Evolutionary conservation across 345 rosid species (phyloP).

Genomic region (Pistacia atlantica): DNA sequence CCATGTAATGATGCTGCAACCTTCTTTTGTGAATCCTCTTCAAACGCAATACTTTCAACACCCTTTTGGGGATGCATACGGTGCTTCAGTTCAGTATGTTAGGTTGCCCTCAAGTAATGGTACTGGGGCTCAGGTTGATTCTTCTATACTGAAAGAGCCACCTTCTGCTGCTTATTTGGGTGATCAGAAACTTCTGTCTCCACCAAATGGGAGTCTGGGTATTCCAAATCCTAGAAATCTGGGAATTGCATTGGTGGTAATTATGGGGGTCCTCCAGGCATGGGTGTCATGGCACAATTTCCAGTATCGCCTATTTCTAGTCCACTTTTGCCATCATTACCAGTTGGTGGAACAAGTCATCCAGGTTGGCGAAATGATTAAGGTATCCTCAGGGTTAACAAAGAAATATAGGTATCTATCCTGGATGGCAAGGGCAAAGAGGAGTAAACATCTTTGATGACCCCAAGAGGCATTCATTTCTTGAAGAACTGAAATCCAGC

Average conservation of each 20-base stretch:
- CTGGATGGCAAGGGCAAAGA: slow-evolving; percentile 88
- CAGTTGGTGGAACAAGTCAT: slow-evolving; percentile 55
- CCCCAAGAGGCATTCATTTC: slow-evolving; percentile 69
- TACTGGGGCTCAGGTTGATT: slow-evolving; percentile 43
- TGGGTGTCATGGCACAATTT: slow-evolving; percentile 65
- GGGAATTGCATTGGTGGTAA: slow-evolving; percentile 41
- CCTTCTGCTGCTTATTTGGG: slow-evolving; percentile 39
- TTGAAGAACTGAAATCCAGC: slow-evolving; percentile 88
- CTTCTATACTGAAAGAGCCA: slow-evolving; percentile 47
- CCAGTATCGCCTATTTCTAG: slow-evolving; percentile 69
- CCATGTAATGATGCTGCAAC: slow-evolving; percentile 50
- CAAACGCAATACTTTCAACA: slow-evolving; percentile 76
- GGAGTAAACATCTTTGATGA: slow-evolving; percentile 61
- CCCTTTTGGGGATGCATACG: slow-evolving; percentile 50
- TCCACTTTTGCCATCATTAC: slow-evolving; percentile 67
- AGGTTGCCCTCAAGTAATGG: slow-evolving; percentile 34
- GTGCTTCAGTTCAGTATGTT: slow-evolving; percentile 35
- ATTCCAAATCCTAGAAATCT: slow-evolving; percentile 56
- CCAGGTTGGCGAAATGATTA: slow-evolving; percentile 61
- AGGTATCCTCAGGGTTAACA: slow-evolving; percentile 54
- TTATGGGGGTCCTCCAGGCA: slow-evolving; percentile 56
- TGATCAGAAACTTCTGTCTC: slow-evolving; percentile 58
- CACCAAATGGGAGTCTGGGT: slow-evolving; percentile 45
- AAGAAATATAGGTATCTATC: slow-evolving; percentile 58
- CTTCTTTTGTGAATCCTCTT: slow-evolving; percentile 64